phyloP scores from a whole-genome alignment of 2,329 filamentous ascomycete species.

The Colletotrichum kahawae region DNA sequence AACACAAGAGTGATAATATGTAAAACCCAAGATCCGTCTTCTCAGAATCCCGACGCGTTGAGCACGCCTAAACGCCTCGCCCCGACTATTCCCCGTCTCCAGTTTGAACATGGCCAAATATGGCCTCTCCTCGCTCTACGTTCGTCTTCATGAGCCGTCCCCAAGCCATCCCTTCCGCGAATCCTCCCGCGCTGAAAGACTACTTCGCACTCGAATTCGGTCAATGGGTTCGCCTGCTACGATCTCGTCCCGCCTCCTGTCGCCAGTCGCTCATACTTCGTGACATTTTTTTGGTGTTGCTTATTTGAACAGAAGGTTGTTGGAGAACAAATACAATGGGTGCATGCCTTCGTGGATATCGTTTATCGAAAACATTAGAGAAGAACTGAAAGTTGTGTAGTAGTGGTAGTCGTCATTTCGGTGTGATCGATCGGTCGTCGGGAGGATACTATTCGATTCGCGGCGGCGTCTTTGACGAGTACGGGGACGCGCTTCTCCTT shows the following conservation, averaged over 20 bases:
- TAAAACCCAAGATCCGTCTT: background rate
- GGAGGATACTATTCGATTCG: conserved; percentile 45
- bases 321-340: background rate
- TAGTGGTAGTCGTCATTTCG: background rate
- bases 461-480: conserved; percentile 41
- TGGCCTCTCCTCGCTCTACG: background rate
- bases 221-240: accelerated
- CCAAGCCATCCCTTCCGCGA: accelerated
- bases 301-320: background rate
- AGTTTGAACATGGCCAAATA: background rate
- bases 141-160: background rate
- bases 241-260: background rate
- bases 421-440: background rate
- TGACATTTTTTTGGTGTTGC: background rate
- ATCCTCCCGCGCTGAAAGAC: background rate
- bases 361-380: background rate
- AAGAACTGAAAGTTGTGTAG: background rate
- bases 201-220: accelerated
- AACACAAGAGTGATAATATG: background rate
- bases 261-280: background rate
- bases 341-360: conserved; percentile 13
- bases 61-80: conserved; percentile 16
- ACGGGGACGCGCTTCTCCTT: conserved; percentile 41
- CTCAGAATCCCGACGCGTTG: background rate
- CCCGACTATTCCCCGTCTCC: background rate